These are phyloP conservation scores for Tylopilus sp. DNA, from an alignment of 1,284 basidiomycete genomes.

Conservation along the genomic window DNA sequence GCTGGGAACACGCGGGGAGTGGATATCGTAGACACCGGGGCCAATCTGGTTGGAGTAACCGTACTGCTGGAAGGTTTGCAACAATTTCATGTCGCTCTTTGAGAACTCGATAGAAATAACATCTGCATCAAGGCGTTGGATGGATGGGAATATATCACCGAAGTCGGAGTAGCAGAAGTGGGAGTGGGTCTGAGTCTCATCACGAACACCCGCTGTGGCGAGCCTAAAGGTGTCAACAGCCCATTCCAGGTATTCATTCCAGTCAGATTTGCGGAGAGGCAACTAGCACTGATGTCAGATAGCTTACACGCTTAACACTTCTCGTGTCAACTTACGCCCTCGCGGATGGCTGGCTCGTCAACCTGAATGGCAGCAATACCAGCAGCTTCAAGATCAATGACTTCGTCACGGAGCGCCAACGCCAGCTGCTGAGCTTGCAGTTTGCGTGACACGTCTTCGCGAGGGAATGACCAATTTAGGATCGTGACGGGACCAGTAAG, in stretches of 20 bases:
- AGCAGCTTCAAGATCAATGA: conserved; percentile 95
- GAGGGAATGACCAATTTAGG: conserved; percentile 99
- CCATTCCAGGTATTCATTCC: conserved; percentile 94
- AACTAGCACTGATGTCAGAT: conserved; percentile 45
- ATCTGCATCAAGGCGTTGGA: conserved; percentile 96
- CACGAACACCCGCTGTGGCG: conserved; percentile 88
- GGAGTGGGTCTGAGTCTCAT: conserved; percentile 92
- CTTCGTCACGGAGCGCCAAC: conserved; percentile 97
- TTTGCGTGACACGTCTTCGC: conserved; percentile 96
- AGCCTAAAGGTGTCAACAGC: conserved; percentile 98
- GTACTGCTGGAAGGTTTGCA: conserved; percentile 93
- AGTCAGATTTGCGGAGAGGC: conserved; percentile 90
- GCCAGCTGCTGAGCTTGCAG: conserved; percentile 98
- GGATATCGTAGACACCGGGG: conserved; percentile 98
- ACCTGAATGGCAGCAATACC: conserved; percentile 99
- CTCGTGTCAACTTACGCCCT: conserved; percentile 65
- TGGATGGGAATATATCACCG: conserved; percentile 97
- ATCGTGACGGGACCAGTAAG: conserved; percentile 95
- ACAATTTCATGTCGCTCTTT: conserved; percentile 96
- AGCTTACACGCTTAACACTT: background rate
- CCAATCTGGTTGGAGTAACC: conserved; percentile 99
- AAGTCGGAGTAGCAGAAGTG: conserved; percentile 99
- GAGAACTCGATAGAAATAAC: conserved; percentile 99
- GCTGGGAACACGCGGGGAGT: conserved; percentile 96
- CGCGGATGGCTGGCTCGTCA: conserved; percentile 99